phyloP scores from a whole-genome alignment of 768 basidiomycete genomes.

The Boletales sp. region DNA sequence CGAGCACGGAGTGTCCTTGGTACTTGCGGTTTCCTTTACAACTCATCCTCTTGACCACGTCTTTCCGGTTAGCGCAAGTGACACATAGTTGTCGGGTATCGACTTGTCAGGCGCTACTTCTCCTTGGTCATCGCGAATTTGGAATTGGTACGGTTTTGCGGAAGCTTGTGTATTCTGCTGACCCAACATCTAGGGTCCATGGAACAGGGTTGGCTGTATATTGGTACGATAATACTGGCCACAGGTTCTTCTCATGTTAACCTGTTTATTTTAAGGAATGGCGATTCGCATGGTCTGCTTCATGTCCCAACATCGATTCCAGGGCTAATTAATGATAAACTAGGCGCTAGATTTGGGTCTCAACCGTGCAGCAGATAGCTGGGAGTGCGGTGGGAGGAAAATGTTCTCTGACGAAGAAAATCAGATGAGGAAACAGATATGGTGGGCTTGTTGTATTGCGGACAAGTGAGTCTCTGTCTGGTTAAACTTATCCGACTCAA shows the following conservation, averaged over 20 bases:
- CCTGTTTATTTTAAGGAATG: slow-evolving; percentile 44
- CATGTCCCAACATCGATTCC: neutral
- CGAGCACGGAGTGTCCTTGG: slow-evolving; percentile 63
- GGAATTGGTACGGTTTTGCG: slow-evolving; percentile 58
- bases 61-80: slow-evolving; percentile 44
- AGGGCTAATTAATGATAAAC: slow-evolving; percentile 3
- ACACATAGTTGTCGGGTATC: slow-evolving; percentile 68
- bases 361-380: slow-evolving; percentile 73
- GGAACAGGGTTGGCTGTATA: slow-evolving; percentile 85
- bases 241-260: neutral
- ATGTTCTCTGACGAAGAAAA: slow-evolving; percentile 66
- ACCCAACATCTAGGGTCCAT: slow-evolving; percentile 44
- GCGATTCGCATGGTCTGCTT: slow-evolving; percentile 65
- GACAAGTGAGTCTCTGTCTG: slow-evolving; percentile 52
- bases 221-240: slow-evolving; percentile 41
- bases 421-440: slow-evolving; percentile 70
- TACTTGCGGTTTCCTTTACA: slow-evolving; percentile 28
- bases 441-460: slow-evolving; percentile 72
- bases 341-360: slow-evolving; percentile 80
- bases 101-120: slow-evolving; percentile 76
- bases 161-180: slow-evolving; percentile 3
- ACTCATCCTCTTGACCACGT: neutral
- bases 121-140: slow-evolving; percentile 81
- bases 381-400: slow-evolving; percentile 60
- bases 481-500: slow-evolving; percentile 1